Evolutionary conservation across 2,329 filamentous ascomycete genomes (phyloP), one percentile per base, ranked within the genome.

Genomic region (Ophiocordyceps australis): DNA sequence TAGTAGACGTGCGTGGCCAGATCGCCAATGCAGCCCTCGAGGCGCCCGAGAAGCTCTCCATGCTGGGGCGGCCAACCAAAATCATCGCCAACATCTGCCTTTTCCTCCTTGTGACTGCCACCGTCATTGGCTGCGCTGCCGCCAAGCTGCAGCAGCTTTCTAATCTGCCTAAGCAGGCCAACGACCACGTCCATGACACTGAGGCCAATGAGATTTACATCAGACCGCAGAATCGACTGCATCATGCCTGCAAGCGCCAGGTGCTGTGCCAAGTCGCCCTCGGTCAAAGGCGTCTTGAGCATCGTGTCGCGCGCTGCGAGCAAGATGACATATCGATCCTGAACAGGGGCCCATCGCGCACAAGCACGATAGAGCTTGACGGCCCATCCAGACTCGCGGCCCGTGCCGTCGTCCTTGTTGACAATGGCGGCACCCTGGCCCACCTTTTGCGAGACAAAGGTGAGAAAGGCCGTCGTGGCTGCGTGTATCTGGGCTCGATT

Each of bases 1-100:
- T 98, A 98, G 55, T 98, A 98, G 17, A 94, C 74, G 43, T 98
- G 89, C 1, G 81, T 93, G 3, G 85, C 83, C 16, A 98, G 58
- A 44, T 85, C 72, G n/a, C 82, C 82, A 32, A 94, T 83, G 50
- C 81, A 92, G 37, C 68, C 63, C 45, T 89, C 75, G 11, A 95
- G 62, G 17, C 74, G 67, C 18, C 58, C 49, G 16, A 93, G 54
- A 11, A 94, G 59, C 36, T 74, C 64, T 33, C 62, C 61, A 25
- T 74, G 64, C 29, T 75, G 64, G 9, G 46, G 32, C 28, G 37
- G 43, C 28, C 35, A 34, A 24, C 32, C 40, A 12, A 50, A 47
- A 16, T 49, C 50, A 6, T 38, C 34, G 20, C 42, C 41, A 10
- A 32, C 39, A 4, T 50, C 43, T 8, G 39, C 43, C 25, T 46